Evolutionary conservation across 441 rosid species (phyloP).

Genomic region (Pelargonium cotyledonis): DNA sequence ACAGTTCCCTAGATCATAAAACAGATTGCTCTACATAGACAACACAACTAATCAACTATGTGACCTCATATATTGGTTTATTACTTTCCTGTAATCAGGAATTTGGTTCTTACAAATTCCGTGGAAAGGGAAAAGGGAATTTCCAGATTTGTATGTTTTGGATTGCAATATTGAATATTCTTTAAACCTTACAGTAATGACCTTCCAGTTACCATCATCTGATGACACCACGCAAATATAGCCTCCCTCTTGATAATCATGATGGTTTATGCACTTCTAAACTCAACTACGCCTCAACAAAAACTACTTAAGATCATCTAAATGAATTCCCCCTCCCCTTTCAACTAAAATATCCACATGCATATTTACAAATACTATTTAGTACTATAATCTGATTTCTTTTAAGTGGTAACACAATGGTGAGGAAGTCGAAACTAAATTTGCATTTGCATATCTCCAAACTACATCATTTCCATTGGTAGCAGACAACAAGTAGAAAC

Average conservation of each 20-base stretch:
- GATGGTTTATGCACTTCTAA: background rate
- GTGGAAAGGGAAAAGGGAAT: background rate
- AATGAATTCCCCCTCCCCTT: background rate
- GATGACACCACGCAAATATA: background rate
- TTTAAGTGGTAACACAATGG: background rate
- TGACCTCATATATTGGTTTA: background rate
- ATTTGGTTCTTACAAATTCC: background rate
- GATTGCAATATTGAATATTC: background rate
- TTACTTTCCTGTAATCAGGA: background rate
- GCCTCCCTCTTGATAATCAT: background rate
- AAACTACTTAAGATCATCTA: too few relatives aligned
- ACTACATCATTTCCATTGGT: background rate
- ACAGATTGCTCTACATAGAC: background rate
- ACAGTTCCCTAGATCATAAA: constrained; percentile 6
- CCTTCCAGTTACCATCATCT: background rate
- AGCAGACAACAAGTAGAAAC: background rate
- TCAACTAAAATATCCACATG: background rate
- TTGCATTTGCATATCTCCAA: background rate
- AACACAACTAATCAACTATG: constrained; percentile 1
- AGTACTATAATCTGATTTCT: background rate
- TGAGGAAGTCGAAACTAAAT: background rate
- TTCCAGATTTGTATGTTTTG: background rate
- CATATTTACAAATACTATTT: background rate
- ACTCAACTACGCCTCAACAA: background rate
- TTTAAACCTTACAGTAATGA: background rate